Percentiles rank a stretch among this genome's conserved stretches.
phyloP scores from a whole-genome alignment of 495 filamentous ascomycete genomes.

The Tuber borchii region DNA sequence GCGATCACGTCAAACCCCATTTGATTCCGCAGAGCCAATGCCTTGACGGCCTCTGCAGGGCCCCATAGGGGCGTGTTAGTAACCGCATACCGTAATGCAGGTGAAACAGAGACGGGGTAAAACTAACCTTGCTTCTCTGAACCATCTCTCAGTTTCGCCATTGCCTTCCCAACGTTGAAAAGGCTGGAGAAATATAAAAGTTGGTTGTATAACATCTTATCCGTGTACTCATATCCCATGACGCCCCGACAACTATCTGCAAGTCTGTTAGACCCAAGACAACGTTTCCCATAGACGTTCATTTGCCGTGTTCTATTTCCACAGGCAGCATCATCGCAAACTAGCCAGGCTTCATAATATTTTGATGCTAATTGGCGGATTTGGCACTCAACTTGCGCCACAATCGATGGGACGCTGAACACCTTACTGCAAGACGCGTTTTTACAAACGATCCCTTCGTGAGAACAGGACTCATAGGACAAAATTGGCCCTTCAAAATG shows the following conservation, averaged over 20 bases:
- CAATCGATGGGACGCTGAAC: slow-evolving; percentile 64
- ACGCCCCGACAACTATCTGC: slow-evolving; percentile 74
- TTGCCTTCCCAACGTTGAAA: slow-evolving; percentile 85
- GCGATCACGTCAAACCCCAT: slow-evolving; percentile 66
- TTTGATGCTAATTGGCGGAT: slow-evolving; percentile 67
- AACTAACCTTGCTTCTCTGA: slow-evolving; percentile 41
- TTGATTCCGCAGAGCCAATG: slow-evolving; percentile 73
- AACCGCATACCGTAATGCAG: slow-evolving; percentile 15
- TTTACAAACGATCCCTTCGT: slow-evolving; percentile 68
- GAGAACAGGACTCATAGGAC: slow-evolving; percentile 55
- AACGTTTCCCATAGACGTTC: slow-evolving; percentile 82
- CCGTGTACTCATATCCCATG: slow-evolving; percentile 82
- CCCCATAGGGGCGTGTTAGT: slow-evolving; percentile 24
- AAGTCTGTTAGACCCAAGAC: slow-evolving; percentile 76
- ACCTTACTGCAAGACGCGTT: slow-evolving; percentile 54
- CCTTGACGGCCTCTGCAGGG: slow-evolving; percentile 54
- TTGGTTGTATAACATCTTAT: slow-evolving; percentile 90
- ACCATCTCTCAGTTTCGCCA: slow-evolving; percentile 47
- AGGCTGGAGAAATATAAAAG: slow-evolving; percentile 76
- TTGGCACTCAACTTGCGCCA: slow-evolving; percentile 78
- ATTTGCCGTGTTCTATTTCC: slow-evolving; percentile 84
- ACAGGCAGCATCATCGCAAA: slow-evolving; percentile 82
- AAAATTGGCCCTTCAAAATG: slow-evolving; percentile 66
- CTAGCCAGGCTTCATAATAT: slow-evolving; percentile 88
- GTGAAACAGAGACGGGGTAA: background rate